Conservation (phyloP, 164 flowering plant species). For the Nymphaea thermarum region DNA sequence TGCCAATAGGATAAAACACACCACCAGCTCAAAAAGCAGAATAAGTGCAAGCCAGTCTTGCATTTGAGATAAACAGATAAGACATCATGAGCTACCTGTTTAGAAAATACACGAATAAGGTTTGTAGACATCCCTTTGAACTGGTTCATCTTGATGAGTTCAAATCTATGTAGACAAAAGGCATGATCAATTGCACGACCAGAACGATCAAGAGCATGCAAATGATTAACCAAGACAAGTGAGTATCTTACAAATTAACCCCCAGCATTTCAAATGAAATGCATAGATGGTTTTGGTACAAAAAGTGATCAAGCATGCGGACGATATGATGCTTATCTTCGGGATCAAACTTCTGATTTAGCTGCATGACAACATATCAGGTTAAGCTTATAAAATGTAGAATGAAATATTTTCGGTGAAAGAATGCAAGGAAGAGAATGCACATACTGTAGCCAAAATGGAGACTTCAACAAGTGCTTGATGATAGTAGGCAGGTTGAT, state of each 20-base stretch:
- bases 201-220: not conserved
- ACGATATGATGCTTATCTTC: constrained; percentile 96
- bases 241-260: constrained; percentile 71
- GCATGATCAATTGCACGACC: not conserved
- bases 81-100: constrained; percentile 43
- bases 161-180: constrained; percentile 40
- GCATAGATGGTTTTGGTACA: constrained; percentile 79
- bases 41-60: not conserved
- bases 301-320: constrained; percentile 88
- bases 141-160: constrained; percentile 79
- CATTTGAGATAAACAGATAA: not conserved
- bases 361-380: constrained; percentile 28
- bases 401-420: not conserved
- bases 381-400: too few relatives aligned
- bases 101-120: constrained; percentile 86
- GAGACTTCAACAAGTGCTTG: constrained; percentile 98
- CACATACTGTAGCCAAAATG: constrained; percentile 59
- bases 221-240: not conserved
- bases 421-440: not conserved
- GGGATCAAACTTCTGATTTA: constrained; percentile 85
- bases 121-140: constrained; percentile 82
- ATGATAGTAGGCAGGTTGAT: constrained; percentile 93
- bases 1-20: not conserved
- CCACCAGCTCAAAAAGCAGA: not conserved
- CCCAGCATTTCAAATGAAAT: constrained; percentile 93